Percentiles rank a stretch among this genome's conserved stretches.
These are phyloP conservation scores for Rhododendron henanense DNA, from an alignment of 148 eudicot genomes.

Conservation along the genomic window DNA sequence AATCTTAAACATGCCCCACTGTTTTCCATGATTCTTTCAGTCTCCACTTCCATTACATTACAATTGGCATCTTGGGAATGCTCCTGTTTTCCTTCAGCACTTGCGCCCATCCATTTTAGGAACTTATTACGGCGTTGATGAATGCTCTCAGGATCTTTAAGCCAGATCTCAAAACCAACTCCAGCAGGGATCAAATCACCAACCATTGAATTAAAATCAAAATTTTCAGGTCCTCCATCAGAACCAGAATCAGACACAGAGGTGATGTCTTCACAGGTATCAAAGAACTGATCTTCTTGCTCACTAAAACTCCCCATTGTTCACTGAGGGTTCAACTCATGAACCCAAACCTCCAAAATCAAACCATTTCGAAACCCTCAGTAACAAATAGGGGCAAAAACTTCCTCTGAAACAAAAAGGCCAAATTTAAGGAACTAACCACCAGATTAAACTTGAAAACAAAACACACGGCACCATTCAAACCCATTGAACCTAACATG, in stretches of 20 bases:
- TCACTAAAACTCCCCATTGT: too few species aligned
- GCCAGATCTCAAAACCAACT: slow-evolving; percentile 55
- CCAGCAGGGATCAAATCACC: slow-evolving; percentile 17
- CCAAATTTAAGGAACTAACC: slow-evolving; percentile 21
- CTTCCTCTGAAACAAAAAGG: slow-evolving; percentile 14
- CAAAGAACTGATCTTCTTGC: too few species aligned
- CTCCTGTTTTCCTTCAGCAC: slow-evolving; percentile 24
- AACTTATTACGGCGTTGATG: slow-evolving; percentile 40
- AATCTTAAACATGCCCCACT: neutral
- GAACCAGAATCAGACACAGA: slow-evolving; percentile 5
- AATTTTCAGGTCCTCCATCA: slow-evolving; percentile 3
- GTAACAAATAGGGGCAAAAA: neutral
- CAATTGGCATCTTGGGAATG: slow-evolving; percentile 15
- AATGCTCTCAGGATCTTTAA: slow-evolving; percentile 51
- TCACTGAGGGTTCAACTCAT: slow-evolving; percentile 18
- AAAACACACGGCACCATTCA: slow-evolving; percentile 54
- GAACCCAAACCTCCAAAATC: slow-evolving; percentile 9
- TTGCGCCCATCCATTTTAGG: slow-evolving; percentile 47
- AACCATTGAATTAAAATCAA: neutral
- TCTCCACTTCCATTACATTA: slow-evolving; percentile 23
- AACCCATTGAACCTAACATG: slow-evolving; percentile 35
- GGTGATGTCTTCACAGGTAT: too few species aligned
- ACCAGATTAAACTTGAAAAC: slow-evolving; percentile 14
- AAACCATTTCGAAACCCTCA: too few species aligned
- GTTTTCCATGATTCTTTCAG: neutral